Evolutionary conservation across 805 yeast species (phyloP).

Genomic region (Candida tibetensis): DNA sequence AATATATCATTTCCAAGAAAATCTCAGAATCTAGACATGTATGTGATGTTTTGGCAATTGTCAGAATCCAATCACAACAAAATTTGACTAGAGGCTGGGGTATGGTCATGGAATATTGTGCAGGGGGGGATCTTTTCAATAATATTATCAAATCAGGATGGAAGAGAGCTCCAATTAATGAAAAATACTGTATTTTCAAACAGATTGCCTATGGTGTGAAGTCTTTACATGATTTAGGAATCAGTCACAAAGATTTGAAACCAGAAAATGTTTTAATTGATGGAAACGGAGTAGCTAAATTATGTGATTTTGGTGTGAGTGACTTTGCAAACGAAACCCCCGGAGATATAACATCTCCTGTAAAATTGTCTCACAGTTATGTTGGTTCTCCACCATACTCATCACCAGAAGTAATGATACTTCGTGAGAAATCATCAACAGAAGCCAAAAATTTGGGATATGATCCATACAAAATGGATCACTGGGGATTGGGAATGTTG

Average conservation of each 20-base stretch:
- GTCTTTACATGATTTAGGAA: slow-evolving; percentile 61
- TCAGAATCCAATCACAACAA: slow-evolving; percentile 56
- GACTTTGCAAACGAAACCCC: slow-evolving; percentile 57
- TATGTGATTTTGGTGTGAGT: slow-evolving; percentile 77
- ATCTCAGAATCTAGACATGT: slow-evolving; percentile 59
- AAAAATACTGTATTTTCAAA: slow-evolving; percentile 65
- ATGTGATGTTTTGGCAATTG: slow-evolving; percentile 51
- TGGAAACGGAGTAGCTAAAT: slow-evolving; percentile 56
- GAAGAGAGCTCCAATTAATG: slow-evolving; percentile 49
- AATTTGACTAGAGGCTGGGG: slow-evolving; percentile 72
- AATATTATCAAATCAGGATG: slow-evolving; percentile 57
- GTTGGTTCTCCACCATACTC: slow-evolving; percentile 83
- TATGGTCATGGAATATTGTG: slow-evolving; percentile 61
- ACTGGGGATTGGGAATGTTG: slow-evolving; percentile 71
- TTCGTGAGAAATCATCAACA: slow-evolving; percentile 33
- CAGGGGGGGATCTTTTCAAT: slow-evolving; percentile 59
- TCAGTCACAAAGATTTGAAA: slow-evolving; percentile 71
- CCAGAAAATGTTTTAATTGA: slow-evolving; percentile 71
- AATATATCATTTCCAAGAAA: slow-evolving; percentile 57
- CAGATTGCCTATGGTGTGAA: slow-evolving; percentile 62
- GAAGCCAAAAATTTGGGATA: slow-evolving; percentile 44
- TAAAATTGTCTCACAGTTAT: slow-evolving; percentile 42
- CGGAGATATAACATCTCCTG: slow-evolving; percentile 45
- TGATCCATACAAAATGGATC: slow-evolving; percentile 67
- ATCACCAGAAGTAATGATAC: slow-evolving; percentile 69